phyloP scores from a whole-genome alignment of 2,329 filamentous ascomycete genomes.

The Coniosporium tulheliwenetii region DNA sequence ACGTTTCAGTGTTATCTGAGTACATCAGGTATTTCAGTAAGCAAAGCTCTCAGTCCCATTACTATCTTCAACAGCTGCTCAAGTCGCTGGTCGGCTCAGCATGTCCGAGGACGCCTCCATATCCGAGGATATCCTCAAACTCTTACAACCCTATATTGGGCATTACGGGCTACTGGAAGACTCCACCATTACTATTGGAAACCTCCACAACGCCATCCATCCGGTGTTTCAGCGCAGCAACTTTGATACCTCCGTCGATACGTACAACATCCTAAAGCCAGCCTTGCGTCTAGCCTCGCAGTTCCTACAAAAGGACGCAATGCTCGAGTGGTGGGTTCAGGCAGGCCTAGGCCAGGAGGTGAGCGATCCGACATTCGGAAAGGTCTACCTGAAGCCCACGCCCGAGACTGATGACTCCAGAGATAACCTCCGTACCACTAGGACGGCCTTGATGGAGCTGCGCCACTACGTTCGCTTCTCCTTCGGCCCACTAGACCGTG shows the following conservation, averaged over 20 bases:
- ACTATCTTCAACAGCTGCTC: too few species aligned
- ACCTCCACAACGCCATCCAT: constrained; percentile 15
- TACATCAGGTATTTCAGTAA: too few species aligned
- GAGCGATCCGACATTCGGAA: constrained; percentile 6
- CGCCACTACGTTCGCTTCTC: constrained; percentile 22
- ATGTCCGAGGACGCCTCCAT: background rate
- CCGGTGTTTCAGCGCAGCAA: constrained; percentile 10
- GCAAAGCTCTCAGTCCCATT: too few species aligned
- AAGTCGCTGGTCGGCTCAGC: background rate
- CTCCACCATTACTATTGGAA: background rate
- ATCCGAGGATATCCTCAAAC: constrained; percentile 9
- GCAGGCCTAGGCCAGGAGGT: constrained; percentile 19
- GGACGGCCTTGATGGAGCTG: constrained; percentile 13
- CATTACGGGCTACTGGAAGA: background rate
- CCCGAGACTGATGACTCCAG: constrained; percentile 10
- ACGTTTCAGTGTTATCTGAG: too few species aligned
- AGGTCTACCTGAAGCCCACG: too few species aligned
- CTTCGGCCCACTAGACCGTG: constrained; percentile 9
- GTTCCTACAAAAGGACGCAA: background rate
- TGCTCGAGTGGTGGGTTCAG: constrained; percentile 6
- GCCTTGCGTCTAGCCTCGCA: background rate
- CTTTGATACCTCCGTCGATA: background rate
- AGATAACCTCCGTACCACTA: too few species aligned
- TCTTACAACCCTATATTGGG: constrained; percentile 1
- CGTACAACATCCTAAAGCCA: background rate